Conservation (phyloP, 2,329 filamentous ascomycete genomes). For the Alternaria triticina region DNA sequence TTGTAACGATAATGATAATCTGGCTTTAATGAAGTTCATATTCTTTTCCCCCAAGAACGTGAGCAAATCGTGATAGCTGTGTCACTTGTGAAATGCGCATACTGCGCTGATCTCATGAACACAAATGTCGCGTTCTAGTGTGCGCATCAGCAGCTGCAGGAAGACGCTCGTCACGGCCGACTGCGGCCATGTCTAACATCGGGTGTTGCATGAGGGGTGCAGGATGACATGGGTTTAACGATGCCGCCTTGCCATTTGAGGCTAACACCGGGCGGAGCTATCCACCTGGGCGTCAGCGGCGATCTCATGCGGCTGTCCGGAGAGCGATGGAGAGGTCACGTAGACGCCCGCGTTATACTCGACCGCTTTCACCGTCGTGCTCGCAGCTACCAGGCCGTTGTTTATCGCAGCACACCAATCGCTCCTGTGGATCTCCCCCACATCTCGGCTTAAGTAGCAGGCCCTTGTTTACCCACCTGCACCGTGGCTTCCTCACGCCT, state of each 20-base stretch:
- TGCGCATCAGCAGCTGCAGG: neutral
- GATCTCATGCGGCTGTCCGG: conserved; percentile 6
- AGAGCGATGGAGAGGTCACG: conserved; percentile 14
- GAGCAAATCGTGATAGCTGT: conserved; percentile 26
- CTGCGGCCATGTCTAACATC: conserved; percentile 1
- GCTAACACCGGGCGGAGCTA: neutral
- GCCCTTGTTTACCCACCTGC: neutral
- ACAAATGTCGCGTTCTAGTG: neutral
- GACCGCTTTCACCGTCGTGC: conserved; percentile 6
- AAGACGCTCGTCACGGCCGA: neutral
- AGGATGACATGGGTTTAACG: conserved; percentile 6
- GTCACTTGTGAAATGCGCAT: conserved; percentile 15
- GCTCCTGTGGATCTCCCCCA: conserved; percentile 8
- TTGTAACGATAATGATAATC: conserved; percentile 5
- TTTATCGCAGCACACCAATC: conserved; percentile 19
- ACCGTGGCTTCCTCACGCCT: conserved; percentile 17
- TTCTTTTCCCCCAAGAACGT: neutral
- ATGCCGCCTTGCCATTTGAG: conserved; percentile 7
- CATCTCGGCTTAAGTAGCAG: conserved; percentile 15
- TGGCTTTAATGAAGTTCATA: neutral
- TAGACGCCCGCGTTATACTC: conserved; percentile 6
- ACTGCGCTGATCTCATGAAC: neutral
- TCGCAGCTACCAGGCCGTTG: conserved; percentile 9
- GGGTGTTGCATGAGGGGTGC: conserved; percentile 14
- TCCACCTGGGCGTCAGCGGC: neutral